Percentiles rank a stretch among this genome's conserved stretches.
phyloP scores from a whole-genome alignment of 2,329 filamentous ascomycete species.

The Clarireedia monteithiana region DNA sequence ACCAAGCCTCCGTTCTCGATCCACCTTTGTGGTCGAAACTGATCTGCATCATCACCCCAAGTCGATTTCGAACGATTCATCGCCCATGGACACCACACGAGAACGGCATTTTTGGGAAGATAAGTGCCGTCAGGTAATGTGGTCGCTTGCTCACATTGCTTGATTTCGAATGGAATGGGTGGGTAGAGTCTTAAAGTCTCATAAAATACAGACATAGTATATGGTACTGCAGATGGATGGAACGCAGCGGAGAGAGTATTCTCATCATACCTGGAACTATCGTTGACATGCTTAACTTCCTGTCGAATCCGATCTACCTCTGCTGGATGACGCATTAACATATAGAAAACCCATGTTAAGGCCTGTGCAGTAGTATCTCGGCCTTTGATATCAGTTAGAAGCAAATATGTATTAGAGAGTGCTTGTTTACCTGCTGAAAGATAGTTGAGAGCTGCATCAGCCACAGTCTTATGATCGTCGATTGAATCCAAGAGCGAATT shows the following conservation, averaged over 20 bases:
- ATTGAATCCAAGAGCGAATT: constrained; percentile 52
- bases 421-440: constrained; percentile 45
- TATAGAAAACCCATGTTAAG: constrained; percentile 56
- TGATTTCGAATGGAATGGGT: constrained; percentile 59
- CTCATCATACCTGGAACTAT: constrained; percentile 9
- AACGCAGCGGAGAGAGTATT: constrained; percentile 6
- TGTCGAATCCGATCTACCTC: constrained; percentile 35
- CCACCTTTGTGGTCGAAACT: constrained; percentile 51
- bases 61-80: constrained; percentile 49
- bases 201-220: constrained; percentile 53
- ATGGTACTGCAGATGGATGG: constrained; percentile 39
- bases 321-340: constrained; percentile 44
- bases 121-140: constrained; percentile 54
- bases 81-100: constrained; percentile 58
- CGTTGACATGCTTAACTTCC: constrained; percentile 31
- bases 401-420: background rate
- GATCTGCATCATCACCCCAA: constrained; percentile 50
- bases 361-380: constrained; percentile 59
- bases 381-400: constrained; percentile 29
- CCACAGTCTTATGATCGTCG: constrained; percentile 46
- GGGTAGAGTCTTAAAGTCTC: constrained; percentile 55
- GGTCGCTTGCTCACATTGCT: constrained; percentile 44
- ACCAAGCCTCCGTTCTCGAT: constrained; percentile 37
- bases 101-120: constrained; percentile 44
- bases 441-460: constrained; percentile 59